Percentiles rank a stretch among this genome's conserved stretches.
Evolutionary conservation across 305 asterid genomes (phyloP).

Genomic region (Nicotiana rustica): DNA sequence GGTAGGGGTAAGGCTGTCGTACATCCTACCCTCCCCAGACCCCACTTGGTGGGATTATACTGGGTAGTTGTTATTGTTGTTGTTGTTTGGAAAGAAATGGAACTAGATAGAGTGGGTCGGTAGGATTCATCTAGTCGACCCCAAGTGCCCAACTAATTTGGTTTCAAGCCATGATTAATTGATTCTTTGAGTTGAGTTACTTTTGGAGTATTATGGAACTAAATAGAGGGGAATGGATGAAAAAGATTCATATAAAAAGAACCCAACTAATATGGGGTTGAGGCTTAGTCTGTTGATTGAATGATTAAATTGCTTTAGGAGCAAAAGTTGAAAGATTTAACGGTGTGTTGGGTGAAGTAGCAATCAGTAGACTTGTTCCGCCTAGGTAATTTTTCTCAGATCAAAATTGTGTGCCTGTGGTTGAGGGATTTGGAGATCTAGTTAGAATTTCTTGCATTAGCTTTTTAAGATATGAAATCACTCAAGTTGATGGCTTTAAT

Average conservation of each 20-base stretch:
- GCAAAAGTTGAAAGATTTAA: neutral
- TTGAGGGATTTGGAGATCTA: constrained; percentile 1
- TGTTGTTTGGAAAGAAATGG: neutral
- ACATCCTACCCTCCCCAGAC: too few species aligned
- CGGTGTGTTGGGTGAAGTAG: neutral
- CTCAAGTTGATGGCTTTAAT: neutral
- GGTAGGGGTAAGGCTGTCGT: too few species aligned
- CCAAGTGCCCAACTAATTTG: neutral
- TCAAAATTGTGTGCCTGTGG: neutral
- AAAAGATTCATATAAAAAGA: neutral
- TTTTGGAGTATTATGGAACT: neutral
- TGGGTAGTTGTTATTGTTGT: too few species aligned
- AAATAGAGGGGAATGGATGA: neutral
- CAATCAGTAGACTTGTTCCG: neutral
- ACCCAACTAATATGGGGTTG: neutral
- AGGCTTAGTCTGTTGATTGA: neutral
- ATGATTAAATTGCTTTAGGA: neutral
- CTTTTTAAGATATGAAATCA: neutral
- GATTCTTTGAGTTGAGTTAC: neutral
- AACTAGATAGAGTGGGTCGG: neutral
- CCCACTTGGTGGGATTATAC: too few species aligned
- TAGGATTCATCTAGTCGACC: neutral
- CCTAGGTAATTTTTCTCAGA: neutral
- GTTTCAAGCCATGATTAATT: neutral
- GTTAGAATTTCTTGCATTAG: neutral